Conservation (phyloP, 2,329 filamentous ascomycete genomes). For the Alternaria conjuncta region DNA sequence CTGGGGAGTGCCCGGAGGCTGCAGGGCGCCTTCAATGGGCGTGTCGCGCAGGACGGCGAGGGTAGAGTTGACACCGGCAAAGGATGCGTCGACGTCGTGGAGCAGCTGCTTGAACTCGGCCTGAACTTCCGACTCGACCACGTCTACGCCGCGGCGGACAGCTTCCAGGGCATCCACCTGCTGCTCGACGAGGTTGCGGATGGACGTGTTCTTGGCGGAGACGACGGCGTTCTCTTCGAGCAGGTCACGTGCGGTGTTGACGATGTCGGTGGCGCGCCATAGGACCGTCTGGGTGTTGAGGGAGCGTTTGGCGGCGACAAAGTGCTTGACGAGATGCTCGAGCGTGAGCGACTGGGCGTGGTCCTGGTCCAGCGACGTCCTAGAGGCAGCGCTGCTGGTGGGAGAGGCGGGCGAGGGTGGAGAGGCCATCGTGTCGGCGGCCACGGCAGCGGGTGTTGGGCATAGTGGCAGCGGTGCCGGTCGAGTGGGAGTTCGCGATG, state of each 20-base stretch:
- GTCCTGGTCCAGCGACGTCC: constrained; percentile 27
- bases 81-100: constrained; percentile 69
- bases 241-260: constrained; percentile 74
- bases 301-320: constrained; percentile 86
- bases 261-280: constrained; percentile 84
- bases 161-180: constrained; percentile 54
- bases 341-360: constrained; percentile 57
- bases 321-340: constrained; percentile 81
- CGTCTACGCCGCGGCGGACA: constrained; percentile 52
- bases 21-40: constrained; percentile 68
- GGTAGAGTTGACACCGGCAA: constrained; percentile 69
- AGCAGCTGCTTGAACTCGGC: constrained; percentile 63
- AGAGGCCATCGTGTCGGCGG: constrained; percentile 40
- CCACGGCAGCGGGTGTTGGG: background rate
- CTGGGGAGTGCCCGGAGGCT: constrained; percentile 57
- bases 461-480: background rate
- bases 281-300: constrained; percentile 84
- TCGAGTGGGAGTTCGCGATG: background rate
- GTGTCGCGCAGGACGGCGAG: constrained; percentile 70
- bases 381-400: constrained; percentile 44
- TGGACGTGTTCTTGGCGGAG: constrained; percentile 57
- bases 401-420: constrained; percentile 51
- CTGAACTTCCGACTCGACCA: constrained; percentile 51
- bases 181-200: constrained; percentile 51
- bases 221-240: constrained; percentile 81